A percentile compares a stretch with the other conserved stretches of the same genome.
These are phyloP conservation scores for Mollisiaceae sp. DNA, from an alignment of 2,329 filamentous ascomycete species.

Conservation along the genomic window DNA sequence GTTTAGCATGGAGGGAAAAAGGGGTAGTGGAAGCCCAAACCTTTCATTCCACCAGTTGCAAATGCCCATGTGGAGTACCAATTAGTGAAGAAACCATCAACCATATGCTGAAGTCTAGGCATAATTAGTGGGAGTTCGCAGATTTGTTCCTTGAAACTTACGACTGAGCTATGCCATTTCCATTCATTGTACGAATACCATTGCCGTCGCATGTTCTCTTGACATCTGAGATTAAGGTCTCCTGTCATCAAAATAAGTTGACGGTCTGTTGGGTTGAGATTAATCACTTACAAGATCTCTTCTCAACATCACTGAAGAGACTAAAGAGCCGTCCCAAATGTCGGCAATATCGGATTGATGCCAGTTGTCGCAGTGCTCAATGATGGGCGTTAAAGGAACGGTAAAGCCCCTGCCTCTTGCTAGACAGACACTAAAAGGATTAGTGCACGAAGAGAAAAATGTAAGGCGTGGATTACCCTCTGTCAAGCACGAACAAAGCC, in stretches of 20 bases:
- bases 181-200: conserved; percentile 53
- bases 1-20: conserved; percentile 23
- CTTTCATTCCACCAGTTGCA: conserved; percentile 58
- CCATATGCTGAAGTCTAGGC: conserved; percentile 58
- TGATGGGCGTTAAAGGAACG: conserved; percentile 67
- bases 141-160: conserved; percentile 40
- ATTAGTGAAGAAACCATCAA: conserved; percentile 68
- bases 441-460: neutral
- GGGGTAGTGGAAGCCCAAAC: conserved; percentile 42
- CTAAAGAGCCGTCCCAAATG: conserved; percentile 70
- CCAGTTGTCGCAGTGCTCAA: conserved; percentile 73
- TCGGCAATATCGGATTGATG: conserved; percentile 67
- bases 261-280: conserved; percentile 24
- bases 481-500: conserved; percentile 72
- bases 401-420: conserved; percentile 72
- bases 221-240: conserved; percentile 61
- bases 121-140: conserved; percentile 15
- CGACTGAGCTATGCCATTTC: conserved; percentile 59
- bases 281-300: conserved; percentile 60
- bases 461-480: conserved; percentile 54
- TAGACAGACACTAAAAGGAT: conserved; percentile 61
- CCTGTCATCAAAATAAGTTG: conserved; percentile 42
- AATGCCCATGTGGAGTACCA: conserved; percentile 69
- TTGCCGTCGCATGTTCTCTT: conserved; percentile 65
- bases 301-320: conserved; percentile 72